These are phyloP conservation scores for Sugiyamaella pinicola DNA, from an alignment of 1,139 yeast genomes.

Conservation along the genomic window DNA sequence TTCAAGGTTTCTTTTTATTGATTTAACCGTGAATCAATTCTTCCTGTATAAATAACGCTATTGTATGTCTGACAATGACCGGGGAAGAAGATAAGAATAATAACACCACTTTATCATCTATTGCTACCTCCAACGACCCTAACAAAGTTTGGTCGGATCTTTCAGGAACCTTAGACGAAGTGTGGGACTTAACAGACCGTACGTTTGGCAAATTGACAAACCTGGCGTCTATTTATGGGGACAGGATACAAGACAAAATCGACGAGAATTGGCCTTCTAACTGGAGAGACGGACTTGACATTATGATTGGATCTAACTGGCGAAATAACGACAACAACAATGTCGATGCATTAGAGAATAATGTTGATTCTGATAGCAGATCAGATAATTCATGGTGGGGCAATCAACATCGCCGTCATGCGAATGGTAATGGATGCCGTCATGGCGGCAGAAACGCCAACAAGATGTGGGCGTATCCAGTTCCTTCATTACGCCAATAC, in stretches of 20 bases:
- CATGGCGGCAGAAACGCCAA: slow-evolving; percentile 11
- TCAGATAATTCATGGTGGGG: slow-evolving; percentile 1
- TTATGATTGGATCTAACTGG: slow-evolving; percentile 7
- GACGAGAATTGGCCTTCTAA: slow-evolving; percentile 13
- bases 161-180: slow-evolving; percentile 26
- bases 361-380: not conserved
- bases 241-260: slow-evolving; percentile 21
- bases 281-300: slow-evolving; percentile 8
- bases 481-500: slow-evolving; percentile 64
- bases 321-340: not conserved
- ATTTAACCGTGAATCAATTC: not conserved
- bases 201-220: slow-evolving; percentile 27
- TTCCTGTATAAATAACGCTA: not conserved
- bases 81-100: slow-evolving; percentile 8
- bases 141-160: slow-evolving; percentile 22
- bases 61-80: not conserved
- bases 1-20: not conserved
- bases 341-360: not conserved
- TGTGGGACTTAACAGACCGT: slow-evolving; percentile 29
- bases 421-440: slow-evolving; percentile 1
- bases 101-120: not conserved
- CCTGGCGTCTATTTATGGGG: slow-evolving; percentile 22
- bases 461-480: slow-evolving; percentile 52
- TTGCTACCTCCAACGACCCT: not conserved
- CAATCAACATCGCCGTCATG: slow-evolving; percentile 1